phyloP scores from a whole-genome alignment of 257 asterid genomes.

The Parsonsia alboflavescens region DNA sequence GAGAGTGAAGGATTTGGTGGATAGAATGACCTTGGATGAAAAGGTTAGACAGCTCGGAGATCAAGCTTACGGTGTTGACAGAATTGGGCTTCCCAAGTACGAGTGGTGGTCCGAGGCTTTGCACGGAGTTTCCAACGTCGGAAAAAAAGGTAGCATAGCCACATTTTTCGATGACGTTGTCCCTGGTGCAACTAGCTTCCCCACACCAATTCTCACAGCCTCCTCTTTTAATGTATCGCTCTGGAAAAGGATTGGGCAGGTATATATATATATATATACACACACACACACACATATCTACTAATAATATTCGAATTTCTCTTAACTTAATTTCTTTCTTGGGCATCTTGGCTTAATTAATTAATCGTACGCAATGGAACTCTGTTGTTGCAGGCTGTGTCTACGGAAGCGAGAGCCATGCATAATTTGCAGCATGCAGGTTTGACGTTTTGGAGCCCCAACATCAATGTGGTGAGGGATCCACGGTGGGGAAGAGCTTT shows the following conservation, averaged over 20 bases:
- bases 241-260: constrained; percentile 12
- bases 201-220: background rate
- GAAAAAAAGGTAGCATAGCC: constrained; percentile 1
- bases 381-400: constrained; percentile 24
- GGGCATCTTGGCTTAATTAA: no score
- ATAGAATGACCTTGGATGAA: constrained; percentile 37
- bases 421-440: constrained; percentile 44
- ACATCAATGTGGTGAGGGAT: constrained; percentile 42
- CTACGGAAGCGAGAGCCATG: constrained; percentile 57
- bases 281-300: no score
- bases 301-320: no score
- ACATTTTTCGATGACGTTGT: constrained; percentile 7
- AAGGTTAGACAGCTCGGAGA: constrained; percentile 38
- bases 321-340: no score
- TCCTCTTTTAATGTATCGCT: constrained; percentile 9
- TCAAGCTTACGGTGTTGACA: constrained; percentile 28
- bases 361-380: no score
- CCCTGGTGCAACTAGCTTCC: constrained; percentile 12
- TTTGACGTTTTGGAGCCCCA: constrained; percentile 53
- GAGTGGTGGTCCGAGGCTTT: constrained; percentile 62
- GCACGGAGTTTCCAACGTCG: constrained; percentile 41
- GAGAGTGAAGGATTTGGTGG: constrained; percentile 42
- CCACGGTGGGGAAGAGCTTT: constrained; percentile 52
- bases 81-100: constrained; percentile 39
- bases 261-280: background rate